phyloP scores from a whole-genome alignment of 2,329 filamentous ascomycete species.

The Colletotrichum limetticola region DNA sequence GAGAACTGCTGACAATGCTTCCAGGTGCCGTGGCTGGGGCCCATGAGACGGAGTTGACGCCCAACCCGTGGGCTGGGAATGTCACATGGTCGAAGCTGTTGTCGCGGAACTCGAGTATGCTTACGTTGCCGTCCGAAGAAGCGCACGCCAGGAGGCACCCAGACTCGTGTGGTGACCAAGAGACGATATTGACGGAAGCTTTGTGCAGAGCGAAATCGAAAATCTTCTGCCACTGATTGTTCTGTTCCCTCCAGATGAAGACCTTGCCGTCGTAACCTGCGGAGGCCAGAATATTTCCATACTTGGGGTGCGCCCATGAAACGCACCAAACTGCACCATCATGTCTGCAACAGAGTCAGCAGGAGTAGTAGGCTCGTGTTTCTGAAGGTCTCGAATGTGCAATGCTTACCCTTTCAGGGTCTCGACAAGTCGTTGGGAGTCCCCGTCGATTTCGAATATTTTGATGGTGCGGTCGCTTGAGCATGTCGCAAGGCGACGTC shows the following conservation, averaged over 20 bases:
- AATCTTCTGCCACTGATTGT: conserved; percentile 81
- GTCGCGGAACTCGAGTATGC: conserved; percentile 96
- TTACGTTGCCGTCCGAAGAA: conserved; percentile 92
- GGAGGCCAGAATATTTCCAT: conserved; percentile 96
- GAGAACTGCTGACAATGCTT: conserved; percentile 80
- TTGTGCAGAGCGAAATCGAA: conserved; percentile 95
- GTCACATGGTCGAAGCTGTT: conserved; percentile 90
- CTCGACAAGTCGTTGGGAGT: conserved; percentile 88
- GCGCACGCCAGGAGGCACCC: conserved; percentile 96
- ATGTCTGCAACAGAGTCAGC: conserved; percentile 67
- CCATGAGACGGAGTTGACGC: conserved; percentile 97
- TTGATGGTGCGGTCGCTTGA: conserved; percentile 99
- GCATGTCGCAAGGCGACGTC: conserved; percentile 93
- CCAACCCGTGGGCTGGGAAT: conserved; percentile 91
- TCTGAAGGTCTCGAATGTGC: background rate
- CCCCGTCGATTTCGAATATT: conserved; percentile 97
- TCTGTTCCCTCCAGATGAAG: conserved; percentile 96
- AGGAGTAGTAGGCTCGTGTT: background rate
- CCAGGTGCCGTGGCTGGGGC: conserved; percentile 87
- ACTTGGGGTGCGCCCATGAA: conserved; percentile 98
- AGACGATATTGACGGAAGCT: conserved; percentile 94
- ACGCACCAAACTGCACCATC: conserved; percentile 99
- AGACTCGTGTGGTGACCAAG: conserved; percentile 96
- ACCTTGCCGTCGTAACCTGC: conserved; percentile 98
- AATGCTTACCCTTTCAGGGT: conserved; percentile 87